phyloP scores from a whole-genome alignment of 192 early-diverging fungal species.

The Umbelopsis sp. region DNA sequence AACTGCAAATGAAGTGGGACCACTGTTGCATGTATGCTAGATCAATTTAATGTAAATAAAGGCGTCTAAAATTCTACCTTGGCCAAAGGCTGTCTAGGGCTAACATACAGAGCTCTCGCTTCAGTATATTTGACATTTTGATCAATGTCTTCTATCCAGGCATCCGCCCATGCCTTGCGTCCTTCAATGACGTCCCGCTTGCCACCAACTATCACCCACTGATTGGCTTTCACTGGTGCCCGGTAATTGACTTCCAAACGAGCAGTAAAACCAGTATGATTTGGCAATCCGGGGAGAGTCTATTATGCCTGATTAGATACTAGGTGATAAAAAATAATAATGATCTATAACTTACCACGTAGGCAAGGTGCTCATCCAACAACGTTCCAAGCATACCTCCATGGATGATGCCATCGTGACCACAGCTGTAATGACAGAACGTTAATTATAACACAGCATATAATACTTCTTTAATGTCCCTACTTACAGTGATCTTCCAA shows the following conservation, averaged over 20 bases:
- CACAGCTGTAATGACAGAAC: not conserved
- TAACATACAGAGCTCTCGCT: conserved; percentile 32
- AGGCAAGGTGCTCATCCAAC: conserved; percentile 39
- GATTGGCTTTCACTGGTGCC: conserved; percentile 24
- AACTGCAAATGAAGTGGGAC: too few species aligned
- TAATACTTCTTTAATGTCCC: not conserved
- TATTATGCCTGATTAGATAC: not conserved
- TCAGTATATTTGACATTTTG: conserved; percentile 19
- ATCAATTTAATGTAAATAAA: not conserved
- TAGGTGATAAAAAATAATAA: too few species aligned
- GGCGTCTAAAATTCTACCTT: conserved; percentile 15
- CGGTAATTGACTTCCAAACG: conserved; percentile 35
- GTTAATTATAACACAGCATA: too few species aligned
- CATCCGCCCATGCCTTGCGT: conserved; percentile 33
- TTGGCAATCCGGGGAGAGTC: conserved; percentile 30
- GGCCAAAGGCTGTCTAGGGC: conserved; percentile 24
- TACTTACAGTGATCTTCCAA: conserved; percentile 60
- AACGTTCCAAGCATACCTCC: conserved; percentile 62
- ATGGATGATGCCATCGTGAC: conserved; percentile 61
- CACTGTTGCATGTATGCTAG: not conserved
- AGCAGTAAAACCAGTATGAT: conserved; percentile 33
- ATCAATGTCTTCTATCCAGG: conserved; percentile 29
- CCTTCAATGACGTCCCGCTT: conserved; percentile 27
- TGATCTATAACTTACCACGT: conserved; percentile 33
- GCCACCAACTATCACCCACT: conserved; percentile 33